These are phyloP conservation scores for Mycena kentingensis DNA, from an alignment of 768 basidiomycete species.

Conservation along the genomic window DNA sequence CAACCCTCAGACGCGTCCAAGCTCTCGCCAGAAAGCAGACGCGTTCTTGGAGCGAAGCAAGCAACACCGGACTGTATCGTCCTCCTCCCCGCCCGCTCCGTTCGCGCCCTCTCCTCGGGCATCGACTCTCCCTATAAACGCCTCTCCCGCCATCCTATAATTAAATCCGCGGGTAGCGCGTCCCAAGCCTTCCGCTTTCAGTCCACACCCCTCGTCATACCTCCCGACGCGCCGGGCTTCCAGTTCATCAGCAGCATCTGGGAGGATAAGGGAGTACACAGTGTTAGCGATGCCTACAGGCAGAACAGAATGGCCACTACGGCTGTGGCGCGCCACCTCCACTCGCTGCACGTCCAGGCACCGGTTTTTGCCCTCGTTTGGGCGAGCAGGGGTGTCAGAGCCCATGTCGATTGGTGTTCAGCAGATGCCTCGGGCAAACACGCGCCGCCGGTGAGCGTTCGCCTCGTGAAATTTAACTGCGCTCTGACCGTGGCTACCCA, in stretches of 20 bases:
- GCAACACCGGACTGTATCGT: conserved; percentile 53
- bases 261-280: conserved; percentile 60
- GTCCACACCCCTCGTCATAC: conserved; percentile 48
- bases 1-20: conserved; percentile 38
- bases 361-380: conserved; percentile 59
- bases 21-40: conserved; percentile 31
- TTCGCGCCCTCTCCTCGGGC: conserved; percentile 45
- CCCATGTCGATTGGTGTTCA: conserved; percentile 62
- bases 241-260: conserved; percentile 57
- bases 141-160: conserved; percentile 42
- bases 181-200: conserved; percentile 51
- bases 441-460: conserved; percentile 35
- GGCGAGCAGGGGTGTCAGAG: conserved; percentile 52
- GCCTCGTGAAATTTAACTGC: neutral
- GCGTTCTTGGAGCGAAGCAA: conserved; percentile 47
- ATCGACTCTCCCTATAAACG: conserved; percentile 49
- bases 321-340: conserved; percentile 50
- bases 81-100: conserved; percentile 42
- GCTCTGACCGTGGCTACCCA: conserved; percentile 23
- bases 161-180: conserved; percentile 38
- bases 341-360: conserved; percentile 45
- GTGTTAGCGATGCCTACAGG: conserved; percentile 55
- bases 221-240: conserved; percentile 49
- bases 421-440: conserved; percentile 31
- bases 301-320: conserved; percentile 61